Base-by-base conservation (phyloP, 768 basidiomycete genomes). In the Kockovaella imperatae region DNA sequence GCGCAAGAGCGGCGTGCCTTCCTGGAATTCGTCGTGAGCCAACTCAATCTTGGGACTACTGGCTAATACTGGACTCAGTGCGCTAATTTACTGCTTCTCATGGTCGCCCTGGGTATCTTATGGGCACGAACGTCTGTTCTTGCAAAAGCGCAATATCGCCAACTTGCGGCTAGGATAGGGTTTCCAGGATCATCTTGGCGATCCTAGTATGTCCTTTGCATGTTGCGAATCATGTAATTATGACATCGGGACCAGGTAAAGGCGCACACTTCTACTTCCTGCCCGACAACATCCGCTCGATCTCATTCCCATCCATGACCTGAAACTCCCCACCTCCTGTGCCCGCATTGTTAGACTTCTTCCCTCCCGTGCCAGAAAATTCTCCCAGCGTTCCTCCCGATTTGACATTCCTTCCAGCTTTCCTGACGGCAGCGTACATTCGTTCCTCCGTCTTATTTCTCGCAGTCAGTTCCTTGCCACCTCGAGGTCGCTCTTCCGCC, bases 101-200 rank as follows among this genome's bases (percentile, higher is more conserved):
- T 77, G 1, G 71, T 84, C 10, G 80, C 85, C 1, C 67, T 89
- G 21, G 73, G 75, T 18, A 71, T 88, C 15, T 75, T 89, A 30
- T 76, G 86, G 43, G 75, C 80, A 47, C 77, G 89, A 38, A 81
- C 83, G 35, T 79, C 78, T 55, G 76, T 79, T 56, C 71, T 87
- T 50, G 80, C 83, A 40, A 75, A 81, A 20, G 73, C 82, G 54
- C 87, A 89, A 46, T 86, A 87, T 44, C 76, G 85, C 49, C 80
- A 83, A 64, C 74, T 95, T 30, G 89, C 87, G 40, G 89, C 85
- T 10, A 76, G 88, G 55, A 93, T 95, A 49, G 88, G 88, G 0
- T 72, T 87, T 30, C 64, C 60, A 11, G 45, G 56, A n/a, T n/a
- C n/a, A n/a, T n/a, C n/a, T n/a, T n/a, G n/a, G n/a, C n/a, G n/a